Evolutionary conservation across 2,329 filamentous ascomycete genomes (phyloP), one percentile per base, ranked within the genome.

Genomic region (Paecilomyces fulvus): DNA sequence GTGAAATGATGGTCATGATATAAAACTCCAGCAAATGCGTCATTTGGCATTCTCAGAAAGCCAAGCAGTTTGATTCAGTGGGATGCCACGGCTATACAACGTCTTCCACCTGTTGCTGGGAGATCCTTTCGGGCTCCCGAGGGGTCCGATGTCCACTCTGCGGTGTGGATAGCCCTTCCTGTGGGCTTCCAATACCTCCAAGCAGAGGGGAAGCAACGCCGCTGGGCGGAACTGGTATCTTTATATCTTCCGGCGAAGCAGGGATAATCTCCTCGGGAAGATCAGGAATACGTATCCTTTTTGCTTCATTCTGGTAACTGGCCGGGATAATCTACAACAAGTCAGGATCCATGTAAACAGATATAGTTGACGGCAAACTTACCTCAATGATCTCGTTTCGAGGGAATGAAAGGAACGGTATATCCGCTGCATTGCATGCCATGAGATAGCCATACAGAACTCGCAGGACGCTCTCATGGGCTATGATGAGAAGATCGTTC

Each of bases 401-500:
- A 3, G 94, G 94, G 67, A 99, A 99, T 63, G 90, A 89, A 59
- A 99, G 83, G 64, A 86, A 88, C 3, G 94, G 94, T 60, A 99
- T 99, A 67, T 95, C 91, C 72, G 88, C 88, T 8, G 95, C 92
- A 70, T 92, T 94, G 75, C 94, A 97, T 64, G 95, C 94, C 94
- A 99, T 99, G 43, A 99, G 80, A 73, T 99, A 99, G 23, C 92
- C 92, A 70, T 99, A 99, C 3, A 99, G 81, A 23, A 99, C 94
- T 49, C 94, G 89, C 51, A 99, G 81, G n/a, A 99, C 94, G 53
- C 90, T 95, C 73, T 99, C 94, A 72, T 99, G 94, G 0, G 94
- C 94, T 63, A 99, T 96, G 68, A 99, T 96, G 54, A 99, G 82
- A n/a, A 99, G 81, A 70, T 99, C 94, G 63, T 95, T 95, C 65